Percentiles rank a stretch among this genome's conserved stretches.
Evolutionary conservation across 352 stramenopile species (phyloP).

Genomic region (Globisporangium barbulae): DNA sequence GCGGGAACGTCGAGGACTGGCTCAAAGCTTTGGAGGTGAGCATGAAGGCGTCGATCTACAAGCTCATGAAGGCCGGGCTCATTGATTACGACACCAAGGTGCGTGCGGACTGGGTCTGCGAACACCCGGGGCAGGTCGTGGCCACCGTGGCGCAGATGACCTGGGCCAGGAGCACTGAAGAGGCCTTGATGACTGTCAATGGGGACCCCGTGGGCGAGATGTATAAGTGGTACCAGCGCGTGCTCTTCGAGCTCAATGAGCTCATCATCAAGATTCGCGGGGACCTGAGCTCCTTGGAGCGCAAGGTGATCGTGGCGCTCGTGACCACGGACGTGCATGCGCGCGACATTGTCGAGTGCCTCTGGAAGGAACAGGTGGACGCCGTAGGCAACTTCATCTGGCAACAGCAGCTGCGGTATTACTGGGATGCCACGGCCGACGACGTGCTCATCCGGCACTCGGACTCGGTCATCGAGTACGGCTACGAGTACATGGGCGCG

Average conservation of each 20-base stretch:
- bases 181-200: constrained; percentile 45
- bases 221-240: constrained; percentile 67
- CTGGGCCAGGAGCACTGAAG: constrained; percentile 89
- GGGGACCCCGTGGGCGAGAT: constrained; percentile 42
- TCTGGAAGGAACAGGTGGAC: constrained; percentile 68
- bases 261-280: constrained; percentile 92
- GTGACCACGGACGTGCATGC: constrained; percentile 93
- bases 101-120: constrained; percentile 83
- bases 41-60: constrained; percentile 92
- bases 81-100: constrained; percentile 88
- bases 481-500: constrained; percentile 95
- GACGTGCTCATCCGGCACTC: constrained; percentile 90
- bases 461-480: constrained; percentile 87
- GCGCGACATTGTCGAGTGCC: constrained; percentile 81
- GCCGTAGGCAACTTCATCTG: constrained; percentile 90
- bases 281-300: constrained; percentile 82
- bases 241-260: constrained; percentile 85
- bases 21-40: constrained; percentile 84
- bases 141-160: constrained; percentile 93
- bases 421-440: constrained; percentile 88
- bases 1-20: constrained; percentile 88
- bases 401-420: constrained; percentile 94
- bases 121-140: constrained; percentile 92
- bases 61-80: constrained; percentile 90
- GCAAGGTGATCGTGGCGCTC: constrained; percentile 92